Evolutionary conservation across 176 grass and related monocot genomes (phyloP), one percentile per base, ranked within the genome.

Genomic region (Olyra latifolia): DNA sequence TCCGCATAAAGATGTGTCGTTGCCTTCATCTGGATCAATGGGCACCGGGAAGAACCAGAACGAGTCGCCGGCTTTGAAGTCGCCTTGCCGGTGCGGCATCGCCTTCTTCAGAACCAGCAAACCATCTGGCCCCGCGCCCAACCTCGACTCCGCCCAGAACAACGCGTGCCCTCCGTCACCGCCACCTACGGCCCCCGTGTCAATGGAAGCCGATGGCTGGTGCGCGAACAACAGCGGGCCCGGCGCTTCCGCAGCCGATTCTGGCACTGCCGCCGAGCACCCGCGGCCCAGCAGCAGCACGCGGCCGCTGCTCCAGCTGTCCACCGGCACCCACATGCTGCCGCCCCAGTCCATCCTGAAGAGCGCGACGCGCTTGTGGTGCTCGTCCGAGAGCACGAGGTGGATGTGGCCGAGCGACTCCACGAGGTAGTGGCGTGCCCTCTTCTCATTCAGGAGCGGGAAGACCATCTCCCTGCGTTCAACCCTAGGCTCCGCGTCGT

Each of bases 41-140:
- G 28, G n/a, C n/a, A n/a, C 75, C 1, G 87, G 87, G 87, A 88
- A 84, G 81, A 88, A 88, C 87, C 87, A 88, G 81, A 88, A 84
- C 10, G 87, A 84, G 69, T 84, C 81, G 14, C 81, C 87, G 10
- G 14, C 14, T 2, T 52, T 27, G 75, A 84, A 80, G 35, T 16
- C 14, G 32, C 87, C 61, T 28, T 72, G 59, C 44, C 69, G 45
- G 19, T 88, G 87, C 2, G 77, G 24, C 81, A 88, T 71, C 14
- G 55, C 75, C 76, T 84, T 88, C 81, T 66, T 88, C 62, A 84
- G 19, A 23, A 22, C 81, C 6, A 80, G 30, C 62, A 53, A 52
- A 61, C 44, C 61, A n/a, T 58, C 81, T 6, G 39, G 27, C 9
- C 61, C 69, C 5, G 52, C 32, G 24, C 42, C 53, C 43, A 88